Conservation (phyloP, 1,139 yeast species). For the Nematodospora anomalae region DNA sequence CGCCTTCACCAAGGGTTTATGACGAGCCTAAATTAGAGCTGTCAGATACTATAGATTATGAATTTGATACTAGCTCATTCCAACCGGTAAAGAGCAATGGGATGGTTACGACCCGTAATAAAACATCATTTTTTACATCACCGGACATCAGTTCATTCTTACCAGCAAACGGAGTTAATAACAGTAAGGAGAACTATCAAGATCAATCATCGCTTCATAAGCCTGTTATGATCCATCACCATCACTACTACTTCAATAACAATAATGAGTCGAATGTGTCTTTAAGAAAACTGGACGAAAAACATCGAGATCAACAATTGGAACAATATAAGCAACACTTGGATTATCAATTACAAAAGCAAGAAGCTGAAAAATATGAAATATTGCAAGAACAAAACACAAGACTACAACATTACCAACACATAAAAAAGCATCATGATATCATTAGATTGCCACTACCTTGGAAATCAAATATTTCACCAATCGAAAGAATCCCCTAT, state of each 20-base stretch:
- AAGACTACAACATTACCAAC: slow-evolving; percentile 1
- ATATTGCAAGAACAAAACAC: background rate
- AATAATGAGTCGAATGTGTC: slow-evolving; percentile 1
- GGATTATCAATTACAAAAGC: slow-evolving; percentile 3
- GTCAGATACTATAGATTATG: slow-evolving; percentile 21
- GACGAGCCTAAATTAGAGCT: background rate
- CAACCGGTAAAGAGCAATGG: slow-evolving; percentile 7
- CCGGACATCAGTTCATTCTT: slow-evolving; percentile 22
- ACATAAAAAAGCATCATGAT: background rate
- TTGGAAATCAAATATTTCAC: slow-evolving; percentile 41
- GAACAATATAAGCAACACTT: slow-evolving; percentile 6
- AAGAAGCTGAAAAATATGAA: slow-evolving; percentile 3
- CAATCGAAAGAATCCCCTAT: slow-evolving; percentile 48
- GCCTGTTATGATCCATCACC: slow-evolving; percentile 43
- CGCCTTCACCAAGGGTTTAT: background rate
- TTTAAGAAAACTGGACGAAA: background rate
- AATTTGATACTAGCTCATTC: slow-evolving; percentile 22
- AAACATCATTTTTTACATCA: slow-evolving; percentile 6
- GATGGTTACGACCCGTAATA: slow-evolving; percentile 8
- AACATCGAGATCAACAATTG: slow-evolving; percentile 3
- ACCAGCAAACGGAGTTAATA: slow-evolving; percentile 5
- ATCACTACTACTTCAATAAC: slow-evolving; percentile 35
- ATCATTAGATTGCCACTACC: slow-evolving; percentile 42
- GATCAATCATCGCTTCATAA: slow-evolving; percentile 13
- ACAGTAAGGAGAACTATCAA: background rate